Conservation (phyloP, 495 filamentous ascomycete genomes). For the Talaromyces stipitatus region DNA sequence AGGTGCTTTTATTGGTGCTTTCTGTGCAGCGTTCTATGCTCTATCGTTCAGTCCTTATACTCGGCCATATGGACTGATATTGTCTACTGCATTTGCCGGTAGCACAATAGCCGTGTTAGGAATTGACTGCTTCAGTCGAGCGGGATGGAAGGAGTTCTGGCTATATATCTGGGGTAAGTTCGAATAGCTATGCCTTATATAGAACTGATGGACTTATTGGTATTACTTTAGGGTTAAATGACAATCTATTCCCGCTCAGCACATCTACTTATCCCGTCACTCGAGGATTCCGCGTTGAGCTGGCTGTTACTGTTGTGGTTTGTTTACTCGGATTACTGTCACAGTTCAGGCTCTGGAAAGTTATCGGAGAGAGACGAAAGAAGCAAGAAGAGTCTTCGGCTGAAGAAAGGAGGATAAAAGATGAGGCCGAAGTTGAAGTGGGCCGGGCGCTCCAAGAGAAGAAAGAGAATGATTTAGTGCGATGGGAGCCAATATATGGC, state of each 20-base stretch:
- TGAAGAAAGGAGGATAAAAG: conserved; percentile 49
- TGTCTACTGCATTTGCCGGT: conserved; percentile 69
- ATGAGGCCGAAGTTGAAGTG: conserved; percentile 63
- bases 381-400: conserved; percentile 49
- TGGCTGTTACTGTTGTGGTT: conserved; percentile 69
- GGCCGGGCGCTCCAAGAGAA: conserved; percentile 61
- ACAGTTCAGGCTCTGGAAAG: conserved; percentile 79
- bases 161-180: conserved; percentile 78
- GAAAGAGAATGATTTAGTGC: conserved; percentile 56
- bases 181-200: background rate
- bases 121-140: conserved; percentile 84
- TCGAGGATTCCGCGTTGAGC: conserved; percentile 76
- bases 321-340: conserved; percentile 70
- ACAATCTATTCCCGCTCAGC: conserved; percentile 65
- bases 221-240: conserved; percentile 55
- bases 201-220: background rate
- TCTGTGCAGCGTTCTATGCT: conserved; percentile 58
- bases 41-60: conserved; percentile 77
- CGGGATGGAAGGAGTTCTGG: conserved; percentile 94
- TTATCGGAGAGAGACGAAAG: conserved; percentile 67
- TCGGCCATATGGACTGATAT: conserved; percentile 67
- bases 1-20: conserved; percentile 65
- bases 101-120: conserved; percentile 72
- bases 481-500: conserved; percentile 79
- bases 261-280: conserved; percentile 79